These are phyloP conservation scores for Starmera quercuum DNA, from an alignment of 805 yeast genomes.

Conservation along the genomic window DNA sequence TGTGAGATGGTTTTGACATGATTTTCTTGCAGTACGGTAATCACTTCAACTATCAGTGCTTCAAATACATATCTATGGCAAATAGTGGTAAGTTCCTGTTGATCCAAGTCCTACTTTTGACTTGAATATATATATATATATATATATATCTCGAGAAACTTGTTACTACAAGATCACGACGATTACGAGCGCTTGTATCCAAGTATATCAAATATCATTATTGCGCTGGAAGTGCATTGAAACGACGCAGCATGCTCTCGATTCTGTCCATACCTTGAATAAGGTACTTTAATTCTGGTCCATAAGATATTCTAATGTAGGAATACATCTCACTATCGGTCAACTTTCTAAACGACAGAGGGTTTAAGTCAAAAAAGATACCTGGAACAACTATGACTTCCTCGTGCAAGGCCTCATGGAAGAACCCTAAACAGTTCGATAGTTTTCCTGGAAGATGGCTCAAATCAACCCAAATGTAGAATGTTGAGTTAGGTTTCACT, in stretches of 20 bases:
- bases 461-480: slow-evolving; percentile 52
- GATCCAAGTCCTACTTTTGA: too few relatives aligned
- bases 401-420: slow-evolving; percentile 56
- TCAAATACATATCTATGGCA: too few relatives aligned
- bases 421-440: slow-evolving; percentile 50
- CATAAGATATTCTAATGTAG: slow-evolving; percentile 50
- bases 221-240: slow-evolving; percentile 34
- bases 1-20: too few relatives aligned
- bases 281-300: slow-evolving; percentile 45
- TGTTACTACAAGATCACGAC: too few relatives aligned
- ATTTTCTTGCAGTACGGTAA: too few relatives aligned
- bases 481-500: slow-evolving; percentile 48
- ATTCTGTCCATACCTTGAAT: slow-evolving; percentile 55
- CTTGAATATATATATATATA: too few relatives aligned
- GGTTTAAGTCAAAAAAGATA: slow-evolving; percentile 53
- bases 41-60: too few relatives aligned
- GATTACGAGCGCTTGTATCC: too few relatives aligned
- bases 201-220: too few relatives aligned
- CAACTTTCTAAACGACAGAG: slow-evolving; percentile 36
- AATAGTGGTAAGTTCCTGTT: too few relatives aligned
- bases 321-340: slow-evolving; percentile 55
- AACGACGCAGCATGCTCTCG: slow-evolving; percentile 37
- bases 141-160: too few relatives aligned
- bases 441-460: slow-evolving; percentile 48
- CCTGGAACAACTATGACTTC: slow-evolving; percentile 57